phyloP scores from a whole-genome alignment of 208 protist species.

The Wallacemonas sp. region DNA sequence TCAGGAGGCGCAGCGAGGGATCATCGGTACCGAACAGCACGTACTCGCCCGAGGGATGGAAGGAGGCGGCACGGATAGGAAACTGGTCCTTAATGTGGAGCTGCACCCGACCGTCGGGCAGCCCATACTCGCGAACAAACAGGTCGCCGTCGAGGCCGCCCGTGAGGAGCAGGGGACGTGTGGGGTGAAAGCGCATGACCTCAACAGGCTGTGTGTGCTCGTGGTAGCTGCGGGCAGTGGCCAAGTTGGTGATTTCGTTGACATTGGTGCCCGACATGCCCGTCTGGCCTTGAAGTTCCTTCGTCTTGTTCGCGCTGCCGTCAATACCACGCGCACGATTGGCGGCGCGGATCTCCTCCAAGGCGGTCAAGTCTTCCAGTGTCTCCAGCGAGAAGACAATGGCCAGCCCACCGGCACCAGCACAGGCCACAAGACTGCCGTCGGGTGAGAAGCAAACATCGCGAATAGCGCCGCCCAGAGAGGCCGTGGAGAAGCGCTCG shows the following conservation, averaged over 20 bases:
- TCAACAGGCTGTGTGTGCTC: slow-evolving; percentile 77
- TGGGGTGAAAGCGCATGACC: slow-evolving; percentile 80
- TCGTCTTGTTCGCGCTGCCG: slow-evolving; percentile 27
- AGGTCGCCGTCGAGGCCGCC: slow-evolving; percentile 71
- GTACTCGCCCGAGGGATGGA: slow-evolving; percentile 86
- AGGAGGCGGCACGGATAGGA: slow-evolving; percentile 64
- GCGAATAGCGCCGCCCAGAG: slow-evolving; percentile 68
- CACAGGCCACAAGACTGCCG: slow-evolving; percentile 62
- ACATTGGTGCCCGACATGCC: slow-evolving; percentile 36
- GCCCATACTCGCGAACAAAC: slow-evolving; percentile 69
- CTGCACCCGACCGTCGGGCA: slow-evolving; percentile 51
- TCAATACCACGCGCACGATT: slow-evolving; percentile 50
- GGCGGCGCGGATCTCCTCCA: slow-evolving; percentile 65
- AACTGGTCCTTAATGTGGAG: slow-evolving; percentile 73
- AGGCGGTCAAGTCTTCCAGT: slow-evolving; percentile 61
- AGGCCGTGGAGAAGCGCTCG: slow-evolving; percentile 68
- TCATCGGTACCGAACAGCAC: slow-evolving; percentile 80
- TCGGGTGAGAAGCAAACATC: slow-evolving; percentile 71
- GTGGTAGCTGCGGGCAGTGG: slow-evolving; percentile 67
- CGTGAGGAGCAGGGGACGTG: slow-evolving; percentile 52
- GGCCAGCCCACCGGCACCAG: slow-evolving; percentile 71
- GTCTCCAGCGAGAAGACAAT: slow-evolving; percentile 70
- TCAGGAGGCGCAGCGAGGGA: slow-evolving; percentile 63
- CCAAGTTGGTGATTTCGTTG: slow-evolving; percentile 84
- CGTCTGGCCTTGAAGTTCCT: slow-evolving; percentile 1